phyloP scores from a whole-genome alignment of 2,329 filamentous ascomycete species.

The Colletotrichum neosansevieriae region DNA sequence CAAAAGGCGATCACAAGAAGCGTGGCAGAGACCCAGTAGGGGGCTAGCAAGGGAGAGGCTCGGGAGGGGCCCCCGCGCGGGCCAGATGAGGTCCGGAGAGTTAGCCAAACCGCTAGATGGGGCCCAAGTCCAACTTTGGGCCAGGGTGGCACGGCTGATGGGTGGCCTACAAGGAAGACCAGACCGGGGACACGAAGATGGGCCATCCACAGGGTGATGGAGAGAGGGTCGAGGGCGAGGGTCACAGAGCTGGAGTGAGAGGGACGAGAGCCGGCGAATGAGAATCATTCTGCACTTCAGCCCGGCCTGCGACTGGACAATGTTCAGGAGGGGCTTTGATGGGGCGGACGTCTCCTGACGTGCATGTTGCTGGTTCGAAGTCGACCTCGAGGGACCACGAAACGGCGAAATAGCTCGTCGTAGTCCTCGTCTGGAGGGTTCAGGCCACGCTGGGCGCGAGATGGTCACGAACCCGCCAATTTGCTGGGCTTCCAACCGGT shows the following conservation, averaged over 20 bases:
- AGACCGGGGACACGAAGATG: constrained; percentile 38
- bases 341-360: constrained; percentile 35
- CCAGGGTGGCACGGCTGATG: constrained; percentile 33
- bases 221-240: background rate
- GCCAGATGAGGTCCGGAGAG: constrained; percentile 47
- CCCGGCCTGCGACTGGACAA: constrained; percentile 24
- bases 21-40: constrained; percentile 40
- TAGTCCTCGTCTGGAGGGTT: constrained; percentile 25
- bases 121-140: constrained; percentile 39
- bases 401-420: constrained; percentile 18
- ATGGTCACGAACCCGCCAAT: constrained; percentile 24
- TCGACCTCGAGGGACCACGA: constrained; percentile 8
- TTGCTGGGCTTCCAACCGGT: constrained; percentile 7
- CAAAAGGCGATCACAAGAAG: constrained; percentile 40
- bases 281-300: constrained; percentile 27
- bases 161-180: constrained; percentile 19
- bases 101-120: constrained; percentile 45
- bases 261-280: constrained; percentile 30
- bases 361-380: constrained; percentile 37
- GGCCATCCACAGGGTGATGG: constrained; percentile 13
- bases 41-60: constrained; percentile 37
- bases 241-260: constrained; percentile 1
- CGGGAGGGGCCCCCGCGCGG: constrained; percentile 47
- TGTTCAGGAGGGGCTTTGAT: constrained; percentile 30
- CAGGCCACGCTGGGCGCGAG: constrained; percentile 23